Base-by-base conservation (phyloP, 768 basidiomycete species). In the Scleroderma bovista region DNA sequence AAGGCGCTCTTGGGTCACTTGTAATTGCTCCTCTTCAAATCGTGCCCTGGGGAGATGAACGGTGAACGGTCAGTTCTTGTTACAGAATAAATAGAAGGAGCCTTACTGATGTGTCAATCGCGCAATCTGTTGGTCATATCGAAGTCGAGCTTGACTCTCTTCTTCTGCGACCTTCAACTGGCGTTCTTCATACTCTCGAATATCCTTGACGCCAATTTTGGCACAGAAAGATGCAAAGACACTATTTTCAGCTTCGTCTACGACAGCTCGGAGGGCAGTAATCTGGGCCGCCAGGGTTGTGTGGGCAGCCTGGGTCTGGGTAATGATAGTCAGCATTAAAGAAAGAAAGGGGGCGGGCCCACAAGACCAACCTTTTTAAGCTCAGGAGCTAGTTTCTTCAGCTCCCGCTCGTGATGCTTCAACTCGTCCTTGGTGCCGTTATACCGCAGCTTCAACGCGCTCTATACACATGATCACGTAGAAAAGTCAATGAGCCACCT, bases 151-250 rank as follows among this genome's bases (percentile, higher is more conserved):
- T 57, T 88, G 89, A 60, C 81, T 88, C 65, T 93, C 92, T 58
- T 89, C 88, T 66, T 93, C 86, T 0, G 89, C 91, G 20, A 89
- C 79, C 65, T 86, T 88, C 26, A 97, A 73, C 60, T 95, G 92
- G 19, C 87, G 81, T 62, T 92, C 88, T 67, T 98, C 95, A 63
- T 94, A 99, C 57, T 94, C 91, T 23, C 94, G 81, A 54, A 99
- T 92, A 67, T 84, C 84, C 15, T 70, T 64, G 7, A 96, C 85
- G 10, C 81, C 78, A 56, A 97, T 93, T 57, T 81, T 78, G 33
- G 68, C 64, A 62, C 94, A 97, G 70, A 99, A 97, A 3, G 69
- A 65, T 1, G 67, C 71, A 61, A 94, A 98, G 12, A 94, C 70
- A 3, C 72, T 72, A 60, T 92, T 89, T 62, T 97, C 96, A 1